phyloP scores from a whole-genome alignment of 108 stramenopile genomes.

The Licmophora abbreviata region DNA sequence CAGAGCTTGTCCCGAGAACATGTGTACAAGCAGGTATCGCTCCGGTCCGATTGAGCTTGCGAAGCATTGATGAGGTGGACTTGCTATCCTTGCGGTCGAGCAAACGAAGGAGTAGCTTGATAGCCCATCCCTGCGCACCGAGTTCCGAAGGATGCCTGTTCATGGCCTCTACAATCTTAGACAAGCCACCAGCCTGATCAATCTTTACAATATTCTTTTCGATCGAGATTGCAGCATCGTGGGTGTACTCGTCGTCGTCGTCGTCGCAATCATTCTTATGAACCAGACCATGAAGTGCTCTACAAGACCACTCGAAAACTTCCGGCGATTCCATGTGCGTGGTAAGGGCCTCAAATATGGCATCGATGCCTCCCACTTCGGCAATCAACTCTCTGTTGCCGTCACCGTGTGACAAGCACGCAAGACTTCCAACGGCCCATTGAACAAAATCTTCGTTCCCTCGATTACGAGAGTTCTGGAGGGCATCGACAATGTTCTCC shows the following conservation, averaged over 20 bases:
- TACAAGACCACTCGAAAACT: constrained; percentile 31
- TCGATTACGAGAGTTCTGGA: constrained; percentile 3
- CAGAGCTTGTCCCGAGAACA: constrained; percentile 1
- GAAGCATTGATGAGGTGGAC: too few relatives aligned
- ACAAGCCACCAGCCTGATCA: constrained; percentile 13
- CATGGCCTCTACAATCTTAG: constrained; percentile 13
- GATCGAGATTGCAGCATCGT: background rate
- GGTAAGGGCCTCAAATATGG: constrained; percentile 11
- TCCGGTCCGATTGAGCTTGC: too few relatives aligned
- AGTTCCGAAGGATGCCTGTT: constrained; percentile 11
- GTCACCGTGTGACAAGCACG: constrained; percentile 11
- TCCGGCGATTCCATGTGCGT: constrained; percentile 9
- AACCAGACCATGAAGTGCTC: constrained; percentile 15
- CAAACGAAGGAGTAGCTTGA: constrained; percentile 18
- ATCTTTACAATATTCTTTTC: constrained; percentile 13
- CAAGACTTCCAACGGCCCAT: constrained; percentile 21
- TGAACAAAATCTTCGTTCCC: constrained; percentile 16
- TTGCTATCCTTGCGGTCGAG: too few relatives aligned
- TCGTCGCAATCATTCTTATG: constrained; percentile 3
- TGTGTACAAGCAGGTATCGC: background rate
- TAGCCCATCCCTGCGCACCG: constrained; percentile 16
- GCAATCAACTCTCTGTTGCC: constrained; percentile 12
- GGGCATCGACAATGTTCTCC: constrained; percentile 11
- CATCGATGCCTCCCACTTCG: constrained; percentile 13
- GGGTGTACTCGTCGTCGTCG: background rate